Conservation (phyloP, 768 basidiomycete species). For the Boletus bicolor region DNA sequence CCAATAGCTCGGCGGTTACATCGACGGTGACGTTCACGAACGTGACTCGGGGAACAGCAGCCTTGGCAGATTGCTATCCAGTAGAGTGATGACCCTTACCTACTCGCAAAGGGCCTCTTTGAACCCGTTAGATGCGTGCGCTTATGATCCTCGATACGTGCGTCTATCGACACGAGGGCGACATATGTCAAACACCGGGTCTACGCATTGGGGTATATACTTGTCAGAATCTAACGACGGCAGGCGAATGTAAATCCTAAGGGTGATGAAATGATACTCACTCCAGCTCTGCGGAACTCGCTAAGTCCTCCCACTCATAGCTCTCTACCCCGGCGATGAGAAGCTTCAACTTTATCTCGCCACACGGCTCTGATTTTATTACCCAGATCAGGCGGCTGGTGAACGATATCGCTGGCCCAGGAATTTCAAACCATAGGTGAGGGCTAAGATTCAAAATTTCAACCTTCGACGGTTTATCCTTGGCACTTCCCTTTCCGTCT, state of each 20-base stretch:
- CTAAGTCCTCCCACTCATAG: background rate
- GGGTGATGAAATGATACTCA: background rate
- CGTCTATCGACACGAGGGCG: background rate
- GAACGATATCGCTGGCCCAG: background rate
- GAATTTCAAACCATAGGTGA: background rate
- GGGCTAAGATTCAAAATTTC: background rate
- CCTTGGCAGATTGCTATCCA: background rate
- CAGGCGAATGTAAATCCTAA: background rate
- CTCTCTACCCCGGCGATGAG: background rate
- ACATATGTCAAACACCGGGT: background rate
- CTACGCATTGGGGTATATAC: background rate
- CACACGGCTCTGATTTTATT: background rate
- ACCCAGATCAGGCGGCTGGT: background rate
- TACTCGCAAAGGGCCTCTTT: background rate
- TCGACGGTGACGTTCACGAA: background rate
- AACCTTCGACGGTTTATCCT: background rate
- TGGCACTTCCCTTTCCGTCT: background rate
- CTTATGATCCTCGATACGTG: background rate
- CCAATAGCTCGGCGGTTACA: background rate
- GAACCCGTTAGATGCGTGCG: background rate
- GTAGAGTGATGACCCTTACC: background rate
- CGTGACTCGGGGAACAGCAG: background rate
- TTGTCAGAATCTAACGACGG: background rate
- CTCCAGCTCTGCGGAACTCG: too few species aligned
- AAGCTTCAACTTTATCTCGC: background rate